Percentiles rank a stretch among this genome's conserved stretches.
Conservation (phyloP, 805 yeast species). For the Metschnikowia peoriensis region DNA sequence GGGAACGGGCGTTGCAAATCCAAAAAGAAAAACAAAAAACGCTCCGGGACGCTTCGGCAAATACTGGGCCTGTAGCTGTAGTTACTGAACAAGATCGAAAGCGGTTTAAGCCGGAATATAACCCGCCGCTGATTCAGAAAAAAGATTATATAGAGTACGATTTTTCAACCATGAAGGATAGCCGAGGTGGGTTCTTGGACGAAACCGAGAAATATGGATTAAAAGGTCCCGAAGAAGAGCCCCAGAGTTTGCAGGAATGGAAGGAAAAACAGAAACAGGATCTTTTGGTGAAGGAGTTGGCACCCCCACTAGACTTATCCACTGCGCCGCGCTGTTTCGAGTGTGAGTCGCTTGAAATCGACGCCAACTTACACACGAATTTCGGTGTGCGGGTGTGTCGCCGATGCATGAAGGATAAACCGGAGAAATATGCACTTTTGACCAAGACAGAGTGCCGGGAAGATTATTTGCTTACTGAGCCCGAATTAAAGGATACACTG, state of each 20-base stretch:
- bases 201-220: slow-evolving; percentile 19
- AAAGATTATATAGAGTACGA: slow-evolving; percentile 81
- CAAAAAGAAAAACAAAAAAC: slow-evolving; percentile 29
- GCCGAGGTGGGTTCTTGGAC: slow-evolving; percentile 78
- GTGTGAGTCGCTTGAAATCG: slow-evolving; percentile 79
- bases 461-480: slow-evolving; percentile 91
- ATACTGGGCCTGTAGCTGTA: slow-evolving; percentile 10
- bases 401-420: slow-evolving; percentile 64
- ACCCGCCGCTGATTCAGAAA: slow-evolving; percentile 44
- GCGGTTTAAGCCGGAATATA: slow-evolving; percentile 16
- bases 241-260: slow-evolving; percentile 46
- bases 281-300: slow-evolving; percentile 46
- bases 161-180: slow-evolving; percentile 85
- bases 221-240: slow-evolving; percentile 40
- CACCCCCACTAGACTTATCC: slow-evolving; percentile 71
- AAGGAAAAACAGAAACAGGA: slow-evolving; percentile 43
- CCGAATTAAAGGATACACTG: slow-evolving; percentile 73
- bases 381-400: slow-evolving; percentile 78
- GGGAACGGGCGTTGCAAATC: slow-evolving; percentile 52
- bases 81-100: slow-evolving; percentile 16
- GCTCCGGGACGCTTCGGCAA: slow-evolving; percentile 13
- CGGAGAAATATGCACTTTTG: slow-evolving; percentile 85
- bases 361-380: slow-evolving; percentile 63
- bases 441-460: slow-evolving; percentile 95
- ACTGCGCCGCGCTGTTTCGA: slow-evolving; percentile 82